Percentiles rank a stretch among this genome's conserved stretches.
These are phyloP conservation scores for Sphagnum magellanicum DNA, from an alignment of 228 moss, liverwort and hornwort genomes.

Conservation along the genomic window DNA sequence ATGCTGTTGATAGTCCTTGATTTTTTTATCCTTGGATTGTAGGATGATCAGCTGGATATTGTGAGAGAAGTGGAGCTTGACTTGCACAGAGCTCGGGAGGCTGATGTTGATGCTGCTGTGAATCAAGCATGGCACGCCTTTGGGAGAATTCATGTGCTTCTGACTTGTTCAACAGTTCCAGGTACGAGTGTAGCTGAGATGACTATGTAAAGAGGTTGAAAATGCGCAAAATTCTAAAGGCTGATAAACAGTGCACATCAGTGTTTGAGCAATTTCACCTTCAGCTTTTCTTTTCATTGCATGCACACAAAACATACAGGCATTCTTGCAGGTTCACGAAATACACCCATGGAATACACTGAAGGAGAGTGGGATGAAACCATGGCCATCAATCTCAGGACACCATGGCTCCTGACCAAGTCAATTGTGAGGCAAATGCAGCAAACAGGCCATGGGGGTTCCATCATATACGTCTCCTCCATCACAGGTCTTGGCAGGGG, in stretches of 20 bases:
- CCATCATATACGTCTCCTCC: conserved; percentile 68
- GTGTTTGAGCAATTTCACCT: background rate
- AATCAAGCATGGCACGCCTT: conserved; percentile 67
- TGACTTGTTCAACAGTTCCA: conserved; percentile 46
- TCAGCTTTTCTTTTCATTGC: background rate
- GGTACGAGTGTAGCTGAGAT: conserved; percentile 16
- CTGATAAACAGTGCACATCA: background rate
- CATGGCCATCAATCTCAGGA: conserved; percentile 56
- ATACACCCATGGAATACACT: conserved; percentile 47
- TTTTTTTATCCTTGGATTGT: too few species aligned
- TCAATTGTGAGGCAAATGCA: conserved; percentile 67
- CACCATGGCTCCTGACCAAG: conserved; percentile 59
- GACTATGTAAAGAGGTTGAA: background rate
- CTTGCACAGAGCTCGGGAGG: conserved; percentile 35
- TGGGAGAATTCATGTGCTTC: conserved; percentile 48
- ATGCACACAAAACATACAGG: background rate
- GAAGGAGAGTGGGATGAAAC: conserved; percentile 68
- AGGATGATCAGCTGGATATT: background rate
- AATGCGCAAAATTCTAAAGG: background rate
- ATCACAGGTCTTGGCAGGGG: conserved; percentile 75
- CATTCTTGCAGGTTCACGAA: conserved; percentile 29
- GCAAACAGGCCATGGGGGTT: conserved; percentile 28
- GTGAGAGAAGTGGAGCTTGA: conserved; percentile 51
- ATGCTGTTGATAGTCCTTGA: too few species aligned
- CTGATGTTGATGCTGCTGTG: conserved; percentile 45